Evolutionary conservation across 768 basidiomycete species (phyloP), one percentile per base, ranked within the genome.

Genomic region (Piloderma croceum): DNA sequence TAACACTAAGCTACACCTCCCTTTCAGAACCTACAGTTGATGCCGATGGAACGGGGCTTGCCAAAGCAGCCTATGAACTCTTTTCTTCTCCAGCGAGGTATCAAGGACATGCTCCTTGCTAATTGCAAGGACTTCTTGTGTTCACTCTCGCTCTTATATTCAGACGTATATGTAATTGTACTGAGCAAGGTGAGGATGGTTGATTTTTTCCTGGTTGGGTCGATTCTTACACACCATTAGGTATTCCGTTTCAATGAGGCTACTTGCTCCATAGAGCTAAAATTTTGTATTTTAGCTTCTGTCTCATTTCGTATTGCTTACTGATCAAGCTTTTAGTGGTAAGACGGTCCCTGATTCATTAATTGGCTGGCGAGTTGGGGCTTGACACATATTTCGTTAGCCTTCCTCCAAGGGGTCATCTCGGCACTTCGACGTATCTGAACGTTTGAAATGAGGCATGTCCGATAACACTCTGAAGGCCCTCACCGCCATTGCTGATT

Each of bases 321-420:
- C 15, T 31, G 27, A 42, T 43, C 57, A 52, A 60, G 41, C 21
- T 41, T 37, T 31, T 24, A 21, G 38, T 49, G 86, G 87, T 48
- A 90, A 90, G 65, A 90, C 87, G 19, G n/a, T 89, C 86, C 13
- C 69, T 90, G 32, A 89, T 90, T 51, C 85, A 90, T 59, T 87
- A 86, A 6, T 64, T 89, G 49, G 86, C 86, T 37, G 86, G 86
- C 41, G 88, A 90, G 57, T 70, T 96, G 24, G 78, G 81, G 6
- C 72, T 96, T 19, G 89, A 93, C 63, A 91, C 94, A 47, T 93
- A 91, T 57, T 89, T 92, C 38, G 83, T 93, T 49, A 87, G 84
- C 33, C 67, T 92, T 39, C 90, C 88, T 34, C 80, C 86, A 23
- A 90, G 90, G 61, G 88, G 88, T 84, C 29, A 7, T 20, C 32